Evolutionary conservation across 2,329 filamentous ascomycete genomes (phyloP), one percentile per base, ranked within the genome.

Genomic region (Talaromyces sp.): DNA sequence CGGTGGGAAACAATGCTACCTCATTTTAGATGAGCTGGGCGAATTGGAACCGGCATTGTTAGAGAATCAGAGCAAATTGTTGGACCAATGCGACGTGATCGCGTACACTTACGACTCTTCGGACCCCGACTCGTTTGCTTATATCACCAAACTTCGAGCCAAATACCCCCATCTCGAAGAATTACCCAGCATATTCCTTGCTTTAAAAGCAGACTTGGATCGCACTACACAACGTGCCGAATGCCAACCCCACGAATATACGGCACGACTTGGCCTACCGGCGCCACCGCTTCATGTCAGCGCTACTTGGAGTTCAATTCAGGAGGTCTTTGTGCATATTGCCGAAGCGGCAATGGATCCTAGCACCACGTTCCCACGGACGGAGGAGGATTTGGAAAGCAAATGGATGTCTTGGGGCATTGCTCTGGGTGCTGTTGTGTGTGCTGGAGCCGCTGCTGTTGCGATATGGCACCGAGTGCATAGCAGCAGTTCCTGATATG

Each of bases 61-160:
- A 2, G 95, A 98, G 65, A 99, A 99, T 74, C 88, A 89, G 73
- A 86, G 88, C 53, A 97, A 96, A 78, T 84, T 82, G 3, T 73
- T 99, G 15, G 92, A 97, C 72, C 89, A 93, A 5, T 98, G 94
- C 78, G 95, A 99, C 77, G 85, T 99, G 27, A 86, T 99, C 54
- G 96, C 94, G 78, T 98, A 96, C 78, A 89, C 92, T 0, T 99
- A 98, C 79, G 95, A 99, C 80, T 98, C 94, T 1, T 96, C 93
- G 1, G 93, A 99, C 68, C 94, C 95, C 0, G 93, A 98, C 77
- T 97, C 92, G 3, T 99, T 99, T 77, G 88, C 91, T 1, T 93
- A 98, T 74, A 92, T 99, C 62, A 91, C 94, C 43, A 86, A 91
- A 19, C 83, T 97, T 58, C 89, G 93, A 51, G 85, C 87, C 64